Evolutionary conservation across 1,284 basidiomycete genomes (phyloP), one percentile per base, ranked within the genome.

Genomic region (Kalmanozyma brasiliensis): DNA sequence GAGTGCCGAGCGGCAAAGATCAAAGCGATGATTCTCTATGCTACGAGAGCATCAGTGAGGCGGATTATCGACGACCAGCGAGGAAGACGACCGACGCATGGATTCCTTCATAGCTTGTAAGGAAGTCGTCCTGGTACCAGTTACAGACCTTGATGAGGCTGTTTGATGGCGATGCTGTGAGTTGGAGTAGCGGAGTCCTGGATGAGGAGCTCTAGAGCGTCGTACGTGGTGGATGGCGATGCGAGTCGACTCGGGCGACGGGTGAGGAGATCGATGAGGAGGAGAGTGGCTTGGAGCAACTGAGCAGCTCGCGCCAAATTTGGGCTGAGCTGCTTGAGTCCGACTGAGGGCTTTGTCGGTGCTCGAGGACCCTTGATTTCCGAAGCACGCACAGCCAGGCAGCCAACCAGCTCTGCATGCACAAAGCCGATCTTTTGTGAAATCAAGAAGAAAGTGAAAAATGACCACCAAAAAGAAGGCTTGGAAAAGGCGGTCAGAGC

Each of bases 41-140:
- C 33, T 56, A 45, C 37, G 16, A 19, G 14, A 22, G 17, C 52
- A 56, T 56, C 44, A 63, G 44, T 42, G 52, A 56, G 52, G 52
- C 34, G 40, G 26, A 14, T 13, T 24, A 32, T 45, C 26, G 33
- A 38, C 9, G 16, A 36, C 20, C 11, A 38, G 43, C 44, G 49
- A 29, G 22, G 10, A 29, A 26, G 16, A 30, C 17, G 44, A 44
- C 26, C 22, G 38, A 9, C 29, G 8, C 16, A 16, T 34, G 13
- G n/a, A 32, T 19, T 52, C 23, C 23, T 41, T 46, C 60, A 63
- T 63, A 37, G 49, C 60, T 48, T 45, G 38, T 17, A 29, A 24
- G 22, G n/a, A 43, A 36, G 20, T 29, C 26, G 9, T 10, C 35
- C 22, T 22, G 29, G 23, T 52, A 9, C 19, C 22, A 42, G 24